Conservation (phyloP, 2,329 filamentous ascomycete genomes). For the Sclerotinia glacialis region DNA sequence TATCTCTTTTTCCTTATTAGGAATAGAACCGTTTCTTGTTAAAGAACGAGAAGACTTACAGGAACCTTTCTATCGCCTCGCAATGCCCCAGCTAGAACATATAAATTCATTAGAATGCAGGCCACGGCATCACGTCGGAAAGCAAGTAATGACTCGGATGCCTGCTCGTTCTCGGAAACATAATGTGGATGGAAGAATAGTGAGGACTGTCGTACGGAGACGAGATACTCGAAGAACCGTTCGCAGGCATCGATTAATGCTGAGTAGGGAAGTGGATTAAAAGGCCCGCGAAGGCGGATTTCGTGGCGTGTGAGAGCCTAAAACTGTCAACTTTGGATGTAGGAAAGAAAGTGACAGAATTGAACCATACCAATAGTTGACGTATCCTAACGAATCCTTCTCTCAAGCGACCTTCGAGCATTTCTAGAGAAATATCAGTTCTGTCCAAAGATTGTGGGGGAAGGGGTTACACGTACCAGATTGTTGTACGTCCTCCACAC, state of each 20-base stretch:
- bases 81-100: slow-evolving; percentile 56
- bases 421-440: slow-evolving; percentile 42
- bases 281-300: slow-evolving; percentile 55
- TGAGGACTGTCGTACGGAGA: slow-evolving; percentile 56
- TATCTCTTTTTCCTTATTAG: slow-evolving; percentile 43
- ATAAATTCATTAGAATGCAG: slow-evolving; percentile 55
- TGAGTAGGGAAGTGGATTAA: slow-evolving; percentile 55
- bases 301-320: slow-evolving; percentile 56
- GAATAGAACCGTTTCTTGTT: not conserved
- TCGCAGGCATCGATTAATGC: slow-evolving; percentile 55
- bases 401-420: slow-evolving; percentile 57
- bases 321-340: slow-evolving; percentile 1
- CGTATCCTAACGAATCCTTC: slow-evolving; percentile 59
- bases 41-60: slow-evolving; percentile 23
- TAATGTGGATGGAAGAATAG: slow-evolving; percentile 56
- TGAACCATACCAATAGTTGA: slow-evolving; percentile 46
- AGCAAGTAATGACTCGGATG: slow-evolving; percentile 48
- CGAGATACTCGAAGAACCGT: slow-evolving; percentile 57
- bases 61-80: slow-evolving; percentile 50
- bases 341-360: not conserved
- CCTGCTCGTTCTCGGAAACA: slow-evolving; percentile 50
- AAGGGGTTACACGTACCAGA: slow-evolving; percentile 40
- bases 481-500: slow-evolving; percentile 48
- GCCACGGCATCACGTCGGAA: slow-evolving; percentile 57
- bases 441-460: not conserved